Conservation (phyloP, 1,284 basidiomycete genomes). For the Trametes sp. region DNA sequence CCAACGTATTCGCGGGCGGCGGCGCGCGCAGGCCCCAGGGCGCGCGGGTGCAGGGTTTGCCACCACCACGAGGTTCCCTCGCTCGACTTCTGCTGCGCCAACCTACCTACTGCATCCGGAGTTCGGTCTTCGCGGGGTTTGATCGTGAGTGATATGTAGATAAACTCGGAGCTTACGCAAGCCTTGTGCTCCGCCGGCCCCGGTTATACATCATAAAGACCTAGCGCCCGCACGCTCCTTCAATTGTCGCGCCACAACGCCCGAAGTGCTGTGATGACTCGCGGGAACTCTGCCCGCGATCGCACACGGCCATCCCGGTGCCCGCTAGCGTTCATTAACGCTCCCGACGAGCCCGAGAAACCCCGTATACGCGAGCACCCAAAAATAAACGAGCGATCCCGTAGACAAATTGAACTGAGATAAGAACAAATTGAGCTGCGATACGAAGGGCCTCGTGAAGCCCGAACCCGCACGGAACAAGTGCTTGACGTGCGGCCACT, state of each 20-base stretch:
- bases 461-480: too few relatives aligned
- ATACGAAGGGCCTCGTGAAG: too few relatives aligned
- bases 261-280: too few relatives aligned
- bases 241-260: background rate
- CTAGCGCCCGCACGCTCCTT: slow-evolving; percentile 15
- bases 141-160: background rate
- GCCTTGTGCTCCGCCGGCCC: background rate
- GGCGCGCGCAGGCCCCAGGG: background rate
- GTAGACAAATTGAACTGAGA: background rate
- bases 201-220: slow-evolving; percentile 14
- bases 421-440: too few relatives aligned
- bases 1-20: background rate
- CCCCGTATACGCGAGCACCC: too few relatives aligned
- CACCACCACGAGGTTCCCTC: too few relatives aligned
- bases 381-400: too few relatives aligned
- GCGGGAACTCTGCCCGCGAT: background rate
- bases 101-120: background rate
- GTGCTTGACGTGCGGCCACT: too few relatives aligned
- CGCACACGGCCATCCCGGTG: background rate
- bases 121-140: background rate
- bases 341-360: background rate
- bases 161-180: slow-evolving; percentile 7
- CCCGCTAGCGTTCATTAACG: background rate
- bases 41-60: too few relatives aligned
- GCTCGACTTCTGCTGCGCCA: too few relatives aligned